Base-by-base conservation (phyloP, 1,139 yeast species). In the Magnusiomyces fungicola region DNA sequence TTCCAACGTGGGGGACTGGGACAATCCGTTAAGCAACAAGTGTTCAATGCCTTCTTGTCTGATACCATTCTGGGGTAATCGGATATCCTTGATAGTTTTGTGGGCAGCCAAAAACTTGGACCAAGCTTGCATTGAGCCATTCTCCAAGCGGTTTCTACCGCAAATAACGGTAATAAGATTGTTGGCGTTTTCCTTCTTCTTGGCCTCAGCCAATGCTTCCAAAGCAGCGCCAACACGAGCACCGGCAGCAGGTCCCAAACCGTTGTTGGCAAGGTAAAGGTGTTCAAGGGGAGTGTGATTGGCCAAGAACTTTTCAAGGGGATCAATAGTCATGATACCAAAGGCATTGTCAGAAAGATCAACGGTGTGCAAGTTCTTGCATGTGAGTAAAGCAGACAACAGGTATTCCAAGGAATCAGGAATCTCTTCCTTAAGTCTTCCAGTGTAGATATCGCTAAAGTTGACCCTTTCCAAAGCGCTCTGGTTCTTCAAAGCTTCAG, bases 201-300 rank as follows among this genome's bases (percentile, higher is more conserved):
- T 86, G 53, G 80, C 80, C 46, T 68, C 67, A n/a, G 95, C 80
- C 58, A 90, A 75, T 60, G 76, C 75, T 69, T 74, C 87, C 52
- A 92, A 76, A 4, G 96, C 87, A 56, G 80, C 80, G 53, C 97
- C 98, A 56, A 92, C 85, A 66, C 96, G 78, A 49, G 94, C 83
- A 59, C 98, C 98, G 0, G 97, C 96, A 67, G 84, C 85, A 29
- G 98, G 98, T 22, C 98, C 98, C 80, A 92, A 83, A 50, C 98
- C 98, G 66, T 94, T 92, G 69, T 92, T 92, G 45, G 96, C 84
- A 56, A 94, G 73, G 56, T 87, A 81, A 65, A 94, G 76, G 64
- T 92, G 96, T 66, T 86, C 83, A 52, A 92, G 70, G 24, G 95
- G 81, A 18, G 79, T 75, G 44, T 95, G 96, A 59, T 81, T 75